Percentiles rank a stretch among this genome's conserved stretches.
These are phyloP conservation scores for Phytophthora ohioensis DNA, from an alignment of 352 stramenopile genomes.

Conservation along the genomic window DNA sequence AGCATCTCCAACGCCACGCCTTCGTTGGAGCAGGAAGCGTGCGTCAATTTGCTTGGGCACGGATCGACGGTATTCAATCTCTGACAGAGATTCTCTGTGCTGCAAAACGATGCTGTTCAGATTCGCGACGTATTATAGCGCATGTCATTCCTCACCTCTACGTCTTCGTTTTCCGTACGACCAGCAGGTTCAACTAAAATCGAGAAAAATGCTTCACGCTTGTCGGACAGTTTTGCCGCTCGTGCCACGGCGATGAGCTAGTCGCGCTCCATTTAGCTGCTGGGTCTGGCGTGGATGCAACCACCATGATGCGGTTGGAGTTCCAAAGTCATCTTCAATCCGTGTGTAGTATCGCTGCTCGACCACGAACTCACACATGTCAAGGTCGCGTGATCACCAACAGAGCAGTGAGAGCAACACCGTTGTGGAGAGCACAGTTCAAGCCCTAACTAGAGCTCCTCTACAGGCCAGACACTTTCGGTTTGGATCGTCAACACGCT, in stretches of 20 bases:
- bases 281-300: neutral
- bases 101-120: no score
- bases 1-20: no score
- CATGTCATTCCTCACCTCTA: conserved; percentile 15
- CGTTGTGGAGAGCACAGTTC: no score
- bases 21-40: no score
- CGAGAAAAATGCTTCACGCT: conserved; percentile 33
- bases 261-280: conserved; percentile 3
- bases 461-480: neutral
- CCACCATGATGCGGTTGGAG: neutral
- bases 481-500: no score
- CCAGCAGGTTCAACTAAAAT: conserved; percentile 8
- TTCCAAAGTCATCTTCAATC: conserved; percentile 1
- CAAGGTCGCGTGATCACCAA: conserved; percentile 5
- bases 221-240: neutral
- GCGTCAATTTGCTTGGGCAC: no score
- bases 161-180: conserved; percentile 18
- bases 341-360: conserved; percentile 3
- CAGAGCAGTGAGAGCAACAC: neutral
- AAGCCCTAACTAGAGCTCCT: neutral
- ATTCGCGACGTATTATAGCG: no score
- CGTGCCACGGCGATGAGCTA: neutral
- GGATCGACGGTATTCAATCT: no score
- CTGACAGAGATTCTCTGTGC: no score
- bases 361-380: neutral